Conservation (phyloP, 2,329 filamentous ascomycete species). For the Apiospora rasikravindrae region DNA sequence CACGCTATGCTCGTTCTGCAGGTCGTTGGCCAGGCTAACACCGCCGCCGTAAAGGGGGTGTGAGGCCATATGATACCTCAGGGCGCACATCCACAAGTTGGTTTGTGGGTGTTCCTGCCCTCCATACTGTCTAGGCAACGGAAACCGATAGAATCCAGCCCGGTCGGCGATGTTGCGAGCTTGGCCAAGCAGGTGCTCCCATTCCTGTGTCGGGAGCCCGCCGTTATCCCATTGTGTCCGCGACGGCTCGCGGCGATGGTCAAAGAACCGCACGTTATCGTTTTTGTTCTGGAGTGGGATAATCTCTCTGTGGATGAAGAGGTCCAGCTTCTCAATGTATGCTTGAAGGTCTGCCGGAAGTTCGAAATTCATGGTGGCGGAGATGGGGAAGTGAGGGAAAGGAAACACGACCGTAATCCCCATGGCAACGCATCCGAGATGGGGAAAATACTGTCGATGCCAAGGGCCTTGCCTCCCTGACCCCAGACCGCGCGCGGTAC, state of each 20-base stretch:
- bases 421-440: too few relatives aligned
- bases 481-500: neutral
- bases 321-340: constrained; percentile 55
- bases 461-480: neutral
- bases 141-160: constrained; percentile 66
- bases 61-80: constrained; percentile 62
- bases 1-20: constrained; percentile 68
- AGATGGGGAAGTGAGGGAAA: neutral
- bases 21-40: constrained; percentile 65
- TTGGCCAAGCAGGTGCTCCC: constrained; percentile 59
- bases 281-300: constrained; percentile 57
- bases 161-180: constrained; percentile 58
- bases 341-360: constrained; percentile 27
- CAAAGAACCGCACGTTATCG: constrained; percentile 69
- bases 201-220: constrained; percentile 62
- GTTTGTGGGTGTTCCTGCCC: constrained; percentile 46
- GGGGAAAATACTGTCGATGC: too few relatives aligned
- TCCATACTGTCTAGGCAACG: constrained; percentile 52
- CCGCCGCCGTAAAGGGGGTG: constrained; percentile 53
- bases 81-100: constrained; percentile 69
- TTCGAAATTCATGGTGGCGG: constrained; percentile 28
- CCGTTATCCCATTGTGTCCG: constrained; percentile 65
- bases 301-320: constrained; percentile 60
- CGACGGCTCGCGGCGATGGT: constrained; percentile 65
- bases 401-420: neutral